Base-by-base conservation (phyloP, 1,284 basidiomycete genomes). In the Vanrija pseudolonga region DNA sequence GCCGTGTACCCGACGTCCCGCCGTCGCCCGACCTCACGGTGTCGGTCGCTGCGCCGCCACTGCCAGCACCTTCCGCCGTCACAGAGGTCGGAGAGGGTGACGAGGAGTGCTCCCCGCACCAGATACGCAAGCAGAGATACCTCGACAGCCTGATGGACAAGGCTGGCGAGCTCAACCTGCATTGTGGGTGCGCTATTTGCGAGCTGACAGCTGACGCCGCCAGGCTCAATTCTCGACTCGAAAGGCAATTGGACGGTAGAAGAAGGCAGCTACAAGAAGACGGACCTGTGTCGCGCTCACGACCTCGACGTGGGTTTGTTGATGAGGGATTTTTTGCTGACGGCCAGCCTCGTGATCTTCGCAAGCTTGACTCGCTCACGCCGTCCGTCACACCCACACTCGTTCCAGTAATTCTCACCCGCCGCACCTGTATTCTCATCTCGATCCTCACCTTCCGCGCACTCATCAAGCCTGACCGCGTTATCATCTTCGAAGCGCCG, bases 401-500 rank as follows among this genome's bases (percentile, higher is more conserved):
- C 53, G 90, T 98, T 15, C 94, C 95, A 28, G 93, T 91, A 38
- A 96, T 98, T 67, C 82, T 98, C 44, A 85, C 90, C 41, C 83
- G 95, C 57, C 86, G 86, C 66, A 86, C 90, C 71, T 90, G 89
- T 46, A 87, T 98, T 62, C 80, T 97, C 59, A 89, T 97, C 52
- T 97, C 96, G 62, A 89, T 98, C 45, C 83, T 98, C 37, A 93
- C 98, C 71, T 89, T 98, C 47, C 85, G 94, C 50, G 93, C 92
- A 1, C 83, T 98, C 45, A 87, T 98, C 72, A 98, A 98, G 76
- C 86, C 90, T 6, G 90, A 97, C 71, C 82, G 87, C 38, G 90
- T 98, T 40, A 81, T 97, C 42, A 82, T 98, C 22, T 98, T 98
- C 71, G 93, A 98, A 69, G 86, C 88, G 2, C 90, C 86, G 67